Conservation (phyloP, 139 green algal genomes). For the Micractinium sp. region DNA sequence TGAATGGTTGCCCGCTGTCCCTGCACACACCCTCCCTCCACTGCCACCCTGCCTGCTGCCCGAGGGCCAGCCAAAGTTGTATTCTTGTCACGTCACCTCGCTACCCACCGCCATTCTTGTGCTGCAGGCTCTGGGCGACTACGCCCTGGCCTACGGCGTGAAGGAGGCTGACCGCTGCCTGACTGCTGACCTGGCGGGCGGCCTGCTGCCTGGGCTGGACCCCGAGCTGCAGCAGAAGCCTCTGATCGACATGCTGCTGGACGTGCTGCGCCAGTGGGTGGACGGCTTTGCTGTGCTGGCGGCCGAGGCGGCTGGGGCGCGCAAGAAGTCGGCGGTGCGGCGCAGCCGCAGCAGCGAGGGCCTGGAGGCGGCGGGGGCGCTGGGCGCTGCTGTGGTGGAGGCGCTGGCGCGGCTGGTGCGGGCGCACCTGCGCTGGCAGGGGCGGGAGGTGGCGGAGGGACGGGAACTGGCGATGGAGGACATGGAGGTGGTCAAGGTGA, state of each 20-base stretch:
- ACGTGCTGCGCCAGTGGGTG: slow-evolving; percentile 32
- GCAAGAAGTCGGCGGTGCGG: neutral
- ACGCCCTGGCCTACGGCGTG: slow-evolving; percentile 35
- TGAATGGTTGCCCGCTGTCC: neutral
- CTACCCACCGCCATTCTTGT: neutral
- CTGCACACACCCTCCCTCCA: neutral
- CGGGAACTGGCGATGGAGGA: slow-evolving; percentile 38
- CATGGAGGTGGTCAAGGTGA: slow-evolving; percentile 44
- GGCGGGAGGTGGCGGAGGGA: neutral
- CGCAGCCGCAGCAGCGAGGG: slow-evolving; percentile 6
- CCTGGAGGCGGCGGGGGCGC: neutral
- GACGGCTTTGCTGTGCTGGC: slow-evolving; percentile 8
- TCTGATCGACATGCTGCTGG: slow-evolving; percentile 53
- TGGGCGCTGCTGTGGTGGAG: slow-evolving; percentile 42
- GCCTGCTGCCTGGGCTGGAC: slow-evolving; percentile 20
- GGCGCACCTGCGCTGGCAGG: slow-evolving; percentile 32
- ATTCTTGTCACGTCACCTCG: neutral
- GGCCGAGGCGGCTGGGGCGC: slow-evolving; percentile 7
- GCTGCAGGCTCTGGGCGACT: slow-evolving; percentile 44
- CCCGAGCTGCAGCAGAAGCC: slow-evolving; percentile 32
- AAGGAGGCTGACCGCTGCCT: slow-evolving; percentile 32
- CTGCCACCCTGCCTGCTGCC: no score
- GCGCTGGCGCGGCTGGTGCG: slow-evolving; percentile 56
- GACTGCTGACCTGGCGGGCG: neutral
- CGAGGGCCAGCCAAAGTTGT: no score